These are phyloP conservation scores for Purshia tridentata DNA, from an alignment of 306 rosid genomes.

Conservation along the genomic window DNA sequence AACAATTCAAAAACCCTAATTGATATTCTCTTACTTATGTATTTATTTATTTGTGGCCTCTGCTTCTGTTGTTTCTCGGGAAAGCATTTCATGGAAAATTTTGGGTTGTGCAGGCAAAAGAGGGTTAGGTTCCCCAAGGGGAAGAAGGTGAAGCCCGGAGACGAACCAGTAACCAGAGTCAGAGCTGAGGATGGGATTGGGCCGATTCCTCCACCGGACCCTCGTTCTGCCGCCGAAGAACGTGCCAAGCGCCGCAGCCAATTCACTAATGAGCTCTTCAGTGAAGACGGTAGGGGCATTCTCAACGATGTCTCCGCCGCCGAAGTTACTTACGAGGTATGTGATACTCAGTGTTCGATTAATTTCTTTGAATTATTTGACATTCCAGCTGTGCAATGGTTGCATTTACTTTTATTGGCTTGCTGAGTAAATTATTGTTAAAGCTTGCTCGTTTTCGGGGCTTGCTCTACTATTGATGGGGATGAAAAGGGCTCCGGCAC, in stretches of 20 bases:
- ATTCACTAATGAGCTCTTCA: slow-evolving; percentile 50
- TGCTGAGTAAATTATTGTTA: no score
- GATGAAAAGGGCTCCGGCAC: no score
- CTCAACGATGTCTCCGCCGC: slow-evolving; percentile 44
- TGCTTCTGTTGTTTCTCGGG: slow-evolving; percentile 13
- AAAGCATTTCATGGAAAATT: not conserved
- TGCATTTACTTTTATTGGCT: no score
- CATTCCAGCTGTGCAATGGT: no score
- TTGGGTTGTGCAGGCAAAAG: slow-evolving; percentile 30
- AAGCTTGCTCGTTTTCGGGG: no score
- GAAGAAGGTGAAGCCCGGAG: slow-evolving; percentile 65
- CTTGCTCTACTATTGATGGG: no score
- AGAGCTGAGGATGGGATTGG: slow-evolving; percentile 28
- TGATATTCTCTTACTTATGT: not conserved
- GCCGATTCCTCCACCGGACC: slow-evolving; percentile 39
- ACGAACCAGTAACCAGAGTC: slow-evolving; percentile 38
- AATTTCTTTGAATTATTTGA: not conserved
- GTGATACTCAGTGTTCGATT: not conserved
- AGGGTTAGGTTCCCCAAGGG: slow-evolving; percentile 88
- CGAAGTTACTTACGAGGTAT: slow-evolving; percentile 46
- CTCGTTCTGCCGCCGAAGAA: slow-evolving; percentile 63
- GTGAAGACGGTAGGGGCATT: slow-evolving; percentile 43
- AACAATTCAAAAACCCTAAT: slow-evolving; percentile 30
- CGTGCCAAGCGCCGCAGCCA: slow-evolving; percentile 56
- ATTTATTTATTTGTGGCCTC: not conserved